These are phyloP conservation scores for Strigomonas galati DNA, from an alignment of 208 protist species.

Conservation along the genomic window DNA sequence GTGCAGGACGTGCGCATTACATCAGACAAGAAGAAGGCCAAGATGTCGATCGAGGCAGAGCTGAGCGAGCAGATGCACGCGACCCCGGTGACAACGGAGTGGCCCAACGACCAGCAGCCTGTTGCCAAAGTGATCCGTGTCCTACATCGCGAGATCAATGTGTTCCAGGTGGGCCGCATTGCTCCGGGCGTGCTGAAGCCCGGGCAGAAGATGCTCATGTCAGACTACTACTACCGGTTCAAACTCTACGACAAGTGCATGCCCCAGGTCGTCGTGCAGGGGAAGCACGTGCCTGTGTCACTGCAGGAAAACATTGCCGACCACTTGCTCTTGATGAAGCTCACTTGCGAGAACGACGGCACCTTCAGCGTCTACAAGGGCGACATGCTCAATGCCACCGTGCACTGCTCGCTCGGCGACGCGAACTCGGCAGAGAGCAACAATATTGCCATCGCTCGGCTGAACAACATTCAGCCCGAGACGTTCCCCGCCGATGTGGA, in stretches of 20 bases:
- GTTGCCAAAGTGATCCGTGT: conserved; percentile 43
- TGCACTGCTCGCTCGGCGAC: conserved; percentile 33
- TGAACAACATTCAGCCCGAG: conserved; percentile 29
- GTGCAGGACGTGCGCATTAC: conserved; percentile 34
- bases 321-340: conserved; percentile 42
- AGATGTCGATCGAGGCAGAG: conserved; percentile 19
- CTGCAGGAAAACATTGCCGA: conserved; percentile 33
- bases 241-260: conserved; percentile 48
- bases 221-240: conserved; percentile 63
- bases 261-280: conserved; percentile 59
- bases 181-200: conserved; percentile 30
- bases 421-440: conserved; percentile 38
- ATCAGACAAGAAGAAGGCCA: background rate
- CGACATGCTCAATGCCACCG: conserved; percentile 28
- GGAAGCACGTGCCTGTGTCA: conserved; percentile 42
- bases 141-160: conserved; percentile 35
- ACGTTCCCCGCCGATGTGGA: conserved; percentile 71
- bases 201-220: conserved; percentile 23
- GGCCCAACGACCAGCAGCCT: conserved; percentile 23
- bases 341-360: conserved; percentile 20
- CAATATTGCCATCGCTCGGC: conserved; percentile 45
- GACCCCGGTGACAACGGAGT: conserved; percentile 24
- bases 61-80: conserved; percentile 30
- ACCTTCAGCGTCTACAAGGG: conserved; percentile 8
- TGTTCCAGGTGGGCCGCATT: conserved; percentile 40